Base-by-base conservation (phyloP, 192 early-diverging fungal genomes). In the Backusella morwellensis region DNA sequence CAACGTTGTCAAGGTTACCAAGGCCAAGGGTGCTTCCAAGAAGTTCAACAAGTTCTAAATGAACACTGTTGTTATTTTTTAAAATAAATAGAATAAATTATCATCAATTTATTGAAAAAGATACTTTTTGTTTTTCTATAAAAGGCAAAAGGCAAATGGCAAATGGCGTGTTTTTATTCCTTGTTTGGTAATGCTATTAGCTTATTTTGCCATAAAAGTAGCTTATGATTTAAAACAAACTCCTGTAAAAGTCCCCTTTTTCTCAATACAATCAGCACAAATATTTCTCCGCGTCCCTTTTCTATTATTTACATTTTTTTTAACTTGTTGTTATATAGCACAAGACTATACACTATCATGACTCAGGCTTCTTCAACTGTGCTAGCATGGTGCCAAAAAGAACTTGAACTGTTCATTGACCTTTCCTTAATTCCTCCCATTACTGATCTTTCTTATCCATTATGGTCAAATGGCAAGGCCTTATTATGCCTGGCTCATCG, bases 1-100 rank as follows among this genome's bases (percentile, higher is more conserved):
- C 96, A 99, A 99, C 92, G 98, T 99, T 80, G 90, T 99, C 85
- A 97, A 96, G 92, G 93, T 97, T 89, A 86, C 90, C 85, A 96
- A 96, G 93, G 83, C 85, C 78, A 95, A 94, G 91, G 90, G 90
- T 83, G 66, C 78, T 59, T 88, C 90, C 85, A 97, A 97, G 94
- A 84, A 88, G 84, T 97, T 97, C 92, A 82, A 88, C 83, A 95
- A 95, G 91, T 97, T 96, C 92, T 97, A 93, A 92, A 74, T 78
- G 41, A 32, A 9, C n/a, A 34, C 42, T 50, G 41, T 35, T 66
- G 36, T 72, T 36, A 23, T 19, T 35, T 68, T 35, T 29, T 6
- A n/a, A 35, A 32, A 68, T 68, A 19, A 68, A 68, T 32, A 68
- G 14, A 35, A 68, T 36, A 38, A 68, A 68, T 32, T 19, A 63